These are phyloP conservation scores for Scutellaria galericulata DNA, from an alignment of 257 asterid genomes.

Conservation along the genomic window DNA sequence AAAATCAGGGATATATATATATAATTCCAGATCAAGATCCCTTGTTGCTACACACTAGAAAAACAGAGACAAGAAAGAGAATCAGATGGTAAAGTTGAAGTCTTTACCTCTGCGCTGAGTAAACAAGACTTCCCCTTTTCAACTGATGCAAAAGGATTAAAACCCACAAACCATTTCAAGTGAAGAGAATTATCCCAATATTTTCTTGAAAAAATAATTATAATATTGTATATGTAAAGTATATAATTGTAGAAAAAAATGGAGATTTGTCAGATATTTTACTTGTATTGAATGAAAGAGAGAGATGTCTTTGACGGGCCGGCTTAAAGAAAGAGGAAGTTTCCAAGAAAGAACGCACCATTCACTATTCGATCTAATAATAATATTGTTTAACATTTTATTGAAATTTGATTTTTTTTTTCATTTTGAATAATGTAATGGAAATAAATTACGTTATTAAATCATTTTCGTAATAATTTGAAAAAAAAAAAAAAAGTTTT, in stretches of 20 bases:
- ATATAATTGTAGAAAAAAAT: background rate
- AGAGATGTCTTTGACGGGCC: conserved; percentile 28
- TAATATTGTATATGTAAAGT: background rate
- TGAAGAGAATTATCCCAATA: conserved; percentile 24
- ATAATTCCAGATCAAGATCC: conserved; percentile 48
- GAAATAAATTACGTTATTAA: background rate
- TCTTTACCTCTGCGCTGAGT: conserved; percentile 38
- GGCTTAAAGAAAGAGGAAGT: conserved; percentile 50
- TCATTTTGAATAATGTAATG: background rate
- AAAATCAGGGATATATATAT: conserved; percentile 13
- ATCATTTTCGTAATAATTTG: too few relatives aligned
- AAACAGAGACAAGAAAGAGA: background rate
- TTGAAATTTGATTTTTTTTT: background rate
- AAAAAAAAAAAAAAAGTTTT: too few relatives aligned
- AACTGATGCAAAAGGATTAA: conserved; percentile 43
- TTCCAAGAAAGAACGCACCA: conserved; percentile 57
- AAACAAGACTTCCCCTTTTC: conserved; percentile 24
- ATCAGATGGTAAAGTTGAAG: conserved; percentile 32
- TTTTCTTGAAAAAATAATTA: background rate
- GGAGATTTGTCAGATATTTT: conserved; percentile 14
- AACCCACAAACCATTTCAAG: conserved; percentile 36
- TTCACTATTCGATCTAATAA: conserved; percentile 36
- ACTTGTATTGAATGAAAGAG: background rate
- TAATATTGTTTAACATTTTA: conserved; percentile 31
- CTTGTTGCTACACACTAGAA: conserved; percentile 1